A percentile compares a stretch with the other conserved stretches of the same genome.
Evolutionary conservation across 148 eudicot genomes (phyloP).

Genomic region (Vaccinium myrtillus): DNA sequence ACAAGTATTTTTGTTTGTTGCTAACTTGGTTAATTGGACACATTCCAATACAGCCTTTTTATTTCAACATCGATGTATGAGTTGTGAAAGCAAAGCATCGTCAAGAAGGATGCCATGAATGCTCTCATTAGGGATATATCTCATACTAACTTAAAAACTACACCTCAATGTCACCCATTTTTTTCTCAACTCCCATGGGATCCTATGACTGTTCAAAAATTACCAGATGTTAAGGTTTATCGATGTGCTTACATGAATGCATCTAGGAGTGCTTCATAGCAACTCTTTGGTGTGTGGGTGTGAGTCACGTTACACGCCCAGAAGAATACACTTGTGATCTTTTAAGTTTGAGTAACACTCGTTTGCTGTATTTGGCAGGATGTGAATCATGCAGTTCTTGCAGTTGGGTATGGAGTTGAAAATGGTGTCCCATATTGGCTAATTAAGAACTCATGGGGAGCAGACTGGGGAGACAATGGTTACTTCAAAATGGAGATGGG

Average conservation of each 20-base stretch:
- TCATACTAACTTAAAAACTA: not conserved
- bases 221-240: not conserved
- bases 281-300: not conserved
- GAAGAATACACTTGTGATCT: not conserved
- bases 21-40: not conserved
- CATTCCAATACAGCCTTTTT: not conserved
- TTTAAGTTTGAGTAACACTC: not conserved
- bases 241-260: not conserved
- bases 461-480: slow-evolving; percentile 83
- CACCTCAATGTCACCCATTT: not conserved
- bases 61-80: not conserved
- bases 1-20: not conserved
- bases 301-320: not conserved
- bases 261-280: not conserved
- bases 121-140: not conserved
- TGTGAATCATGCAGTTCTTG: slow-evolving; percentile 99
- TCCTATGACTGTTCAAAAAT: not conserved
- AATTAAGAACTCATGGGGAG: slow-evolving; percentile 98
- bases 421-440: slow-evolving; percentile 87
- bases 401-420: slow-evolving; percentile 95
- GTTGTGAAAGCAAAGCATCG: not conserved
- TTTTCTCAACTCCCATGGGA: not conserved
- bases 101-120: not conserved
- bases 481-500: slow-evolving; percentile 99
- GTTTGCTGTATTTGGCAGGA: slow-evolving; percentile 54